Conservation (phyloP, 345 rosid species). For the Boechera divaricarpa region DNA sequence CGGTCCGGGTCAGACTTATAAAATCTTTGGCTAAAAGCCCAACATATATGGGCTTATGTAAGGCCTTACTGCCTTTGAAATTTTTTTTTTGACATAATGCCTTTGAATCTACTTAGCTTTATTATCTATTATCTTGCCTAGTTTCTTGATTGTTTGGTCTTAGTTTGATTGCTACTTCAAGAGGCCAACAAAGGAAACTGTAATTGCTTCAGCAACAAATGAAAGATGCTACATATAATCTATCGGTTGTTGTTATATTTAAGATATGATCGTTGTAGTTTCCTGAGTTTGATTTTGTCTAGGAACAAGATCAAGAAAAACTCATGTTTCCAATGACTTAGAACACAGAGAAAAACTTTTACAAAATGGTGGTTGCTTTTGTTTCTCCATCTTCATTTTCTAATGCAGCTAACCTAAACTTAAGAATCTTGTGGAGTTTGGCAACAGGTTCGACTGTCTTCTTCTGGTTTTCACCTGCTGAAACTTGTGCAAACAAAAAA, state of each 20-base stretch:
- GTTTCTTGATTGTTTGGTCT: conserved; percentile 14
- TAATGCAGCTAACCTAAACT: conserved; percentile 50
- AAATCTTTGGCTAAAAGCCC: neutral
- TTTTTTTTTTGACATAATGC: neutral
- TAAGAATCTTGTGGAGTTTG: conserved; percentile 60
- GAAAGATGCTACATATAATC: neutral
- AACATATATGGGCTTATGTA: conserved; percentile 17
- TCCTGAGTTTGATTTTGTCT: conserved; percentile 73
- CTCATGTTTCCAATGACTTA: neutral
- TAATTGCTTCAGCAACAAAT: neutral
- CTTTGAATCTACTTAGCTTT: neutral
- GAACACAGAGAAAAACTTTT: neutral
- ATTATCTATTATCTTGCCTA: neutral
- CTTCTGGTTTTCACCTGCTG: conserved; percentile 49
- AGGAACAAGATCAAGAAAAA: conserved; percentile 58
- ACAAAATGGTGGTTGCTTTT: neutral
- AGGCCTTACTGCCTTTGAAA: neutral
- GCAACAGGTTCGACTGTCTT: conserved; percentile 64
- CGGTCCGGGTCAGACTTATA: neutral
- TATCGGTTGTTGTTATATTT: no score
- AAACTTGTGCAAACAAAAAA: conserved; percentile 42
- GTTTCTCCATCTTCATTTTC: conserved; percentile 50
- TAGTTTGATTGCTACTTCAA: conserved; percentile 34
- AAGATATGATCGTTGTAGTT: conserved; percentile 12
- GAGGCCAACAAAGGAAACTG: neutral